Percentiles rank a stretch among this genome's conserved stretches.
Evolutionary conservation across 1,284 basidiomycete genomes (phyloP).

Genomic region (Pseudozyma tsukubaensis): DNA sequence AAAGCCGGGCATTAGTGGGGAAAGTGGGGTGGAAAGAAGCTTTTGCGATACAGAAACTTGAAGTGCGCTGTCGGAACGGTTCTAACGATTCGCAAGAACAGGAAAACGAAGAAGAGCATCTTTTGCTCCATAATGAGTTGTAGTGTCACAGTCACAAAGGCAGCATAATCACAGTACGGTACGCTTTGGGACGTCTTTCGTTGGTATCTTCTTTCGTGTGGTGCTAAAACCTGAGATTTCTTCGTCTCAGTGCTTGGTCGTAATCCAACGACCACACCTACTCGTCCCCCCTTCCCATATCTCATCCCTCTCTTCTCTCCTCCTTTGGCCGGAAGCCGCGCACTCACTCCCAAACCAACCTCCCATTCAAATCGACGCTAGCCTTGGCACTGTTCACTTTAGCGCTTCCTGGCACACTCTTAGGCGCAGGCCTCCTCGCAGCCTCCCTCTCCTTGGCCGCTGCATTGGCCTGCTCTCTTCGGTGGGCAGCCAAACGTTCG

Average conservation of each 20-base stretch:
- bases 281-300: background rate
- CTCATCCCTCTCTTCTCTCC: background rate
- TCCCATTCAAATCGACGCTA: constrained; percentile 43
- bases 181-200: too few species aligned
- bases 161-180: too few species aligned
- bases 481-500: constrained; percentile 52
- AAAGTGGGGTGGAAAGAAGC: constrained; percentile 4
- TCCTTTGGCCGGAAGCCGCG: too few species aligned
- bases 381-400: constrained; percentile 36
- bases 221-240: too few species aligned
- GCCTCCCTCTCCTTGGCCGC: constrained; percentile 26
- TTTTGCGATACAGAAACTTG: constrained; percentile 25
- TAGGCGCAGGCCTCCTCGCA: constrained; percentile 25
- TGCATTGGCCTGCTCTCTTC: constrained; percentile 44
- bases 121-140: too few species aligned
- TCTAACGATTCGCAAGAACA: too few species aligned
- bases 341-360: constrained; percentile 49
- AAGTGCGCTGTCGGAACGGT: constrained; percentile 1
- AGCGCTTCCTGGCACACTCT: constrained; percentile 8
- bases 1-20: constrained; percentile 8
- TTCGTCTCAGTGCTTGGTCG: too few species aligned
- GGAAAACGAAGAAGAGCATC: too few species aligned
- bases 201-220: too few species aligned
- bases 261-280: background rate
- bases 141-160: too few species aligned